Percentiles rank a stretch among this genome's conserved stretches.
These are phyloP conservation scores for Hemileia vastatrix DNA, from an alignment of 1,284 basidiomycete genomes.

Conservation along the genomic window DNA sequence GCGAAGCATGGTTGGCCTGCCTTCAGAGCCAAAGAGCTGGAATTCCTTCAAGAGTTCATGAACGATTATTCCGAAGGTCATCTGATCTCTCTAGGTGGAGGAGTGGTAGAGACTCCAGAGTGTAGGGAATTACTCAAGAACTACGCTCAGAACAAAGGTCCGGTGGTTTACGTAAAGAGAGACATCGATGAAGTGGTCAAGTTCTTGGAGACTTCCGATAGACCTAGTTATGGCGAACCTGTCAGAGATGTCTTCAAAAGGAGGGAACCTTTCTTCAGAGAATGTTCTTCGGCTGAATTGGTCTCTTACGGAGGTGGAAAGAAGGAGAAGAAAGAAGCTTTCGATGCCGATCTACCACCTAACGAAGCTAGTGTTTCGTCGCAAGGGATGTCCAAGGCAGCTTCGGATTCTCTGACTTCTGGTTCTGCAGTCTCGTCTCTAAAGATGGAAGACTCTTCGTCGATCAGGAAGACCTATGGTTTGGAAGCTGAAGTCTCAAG, in stretches of 20 bases:
- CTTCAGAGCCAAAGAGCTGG: slow-evolving; percentile 54
- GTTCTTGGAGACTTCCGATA: slow-evolving; percentile 66
- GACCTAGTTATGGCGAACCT: slow-evolving; percentile 62
- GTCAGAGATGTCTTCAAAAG: slow-evolving; percentile 72
- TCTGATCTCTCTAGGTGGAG: slow-evolving; percentile 86
- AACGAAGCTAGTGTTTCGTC: background rate
- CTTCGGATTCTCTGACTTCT: slow-evolving; percentile 24
- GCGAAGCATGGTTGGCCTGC: slow-evolving; percentile 63
- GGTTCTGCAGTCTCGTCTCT: slow-evolving; percentile 34
- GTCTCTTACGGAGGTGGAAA: slow-evolving; percentile 57
- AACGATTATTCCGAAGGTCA: slow-evolving; percentile 49
- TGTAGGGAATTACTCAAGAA: slow-evolving; percentile 62
- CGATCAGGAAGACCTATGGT: slow-evolving; percentile 30
- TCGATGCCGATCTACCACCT: background rate
- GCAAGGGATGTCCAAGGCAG: background rate
- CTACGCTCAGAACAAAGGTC: slow-evolving; percentile 52
- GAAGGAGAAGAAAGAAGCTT: no score
- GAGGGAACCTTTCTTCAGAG: slow-evolving; percentile 76
- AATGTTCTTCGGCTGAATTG: slow-evolving; percentile 75
- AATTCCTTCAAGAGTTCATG: slow-evolving; percentile 45
- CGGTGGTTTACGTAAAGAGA: slow-evolving; percentile 59
- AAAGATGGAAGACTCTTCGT: slow-evolving; percentile 45
- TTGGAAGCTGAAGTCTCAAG: slow-evolving; percentile 47
- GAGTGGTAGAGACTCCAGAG: slow-evolving; percentile 75
- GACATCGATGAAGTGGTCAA: slow-evolving; percentile 61